Percentiles rank a stretch among this genome's conserved stretches.
Evolutionary conservation across 805 yeast genomes (phyloP).

Genomic region (Nakazawaea laoshanensis): DNA sequence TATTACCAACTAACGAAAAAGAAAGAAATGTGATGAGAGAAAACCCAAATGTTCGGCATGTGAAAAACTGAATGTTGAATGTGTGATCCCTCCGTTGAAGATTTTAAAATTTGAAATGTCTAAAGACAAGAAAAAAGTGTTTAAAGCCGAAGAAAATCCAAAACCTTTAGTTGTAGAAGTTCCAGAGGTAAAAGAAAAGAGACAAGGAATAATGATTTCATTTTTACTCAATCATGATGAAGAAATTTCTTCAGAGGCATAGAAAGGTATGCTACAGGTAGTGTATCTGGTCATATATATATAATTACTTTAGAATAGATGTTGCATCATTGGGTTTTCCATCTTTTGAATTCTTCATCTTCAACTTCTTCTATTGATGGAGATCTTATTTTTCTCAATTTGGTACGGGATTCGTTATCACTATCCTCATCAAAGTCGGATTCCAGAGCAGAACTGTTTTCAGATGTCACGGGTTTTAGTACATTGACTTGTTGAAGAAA

Average conservation of each 20-base stretch:
- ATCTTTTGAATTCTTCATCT: constrained; percentile 11
- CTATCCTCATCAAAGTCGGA: neutral
- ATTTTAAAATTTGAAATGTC: constrained; percentile 1
- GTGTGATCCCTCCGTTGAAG: constrained; percentile 35
- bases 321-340: too few relatives aligned
- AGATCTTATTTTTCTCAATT: constrained; percentile 7
- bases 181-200: neutral
- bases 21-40: constrained; percentile 59
- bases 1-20: constrained; percentile 38
- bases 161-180: too few relatives aligned
- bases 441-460: neutral
- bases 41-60: constrained; percentile 61
- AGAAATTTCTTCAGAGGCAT: neutral
- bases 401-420: neutral
- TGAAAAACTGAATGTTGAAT: constrained; percentile 55
- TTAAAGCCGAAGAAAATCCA: neutral
- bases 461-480: constrained; percentile 1
- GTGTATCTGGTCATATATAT: too few relatives aligned
- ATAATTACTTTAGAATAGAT: too few relatives aligned
- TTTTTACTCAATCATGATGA: neutral
- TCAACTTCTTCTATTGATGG: constrained; percentile 11
- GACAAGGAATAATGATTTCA: neutral
- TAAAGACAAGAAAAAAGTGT: neutral
- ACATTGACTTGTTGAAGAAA: neutral
- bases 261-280: too few relatives aligned